Percentiles rank a stretch among this genome's conserved stretches.
These are phyloP conservation scores for Phylloporus arenicola DNA, from an alignment of 768 basidiomycete species.

Conservation along the genomic window DNA sequence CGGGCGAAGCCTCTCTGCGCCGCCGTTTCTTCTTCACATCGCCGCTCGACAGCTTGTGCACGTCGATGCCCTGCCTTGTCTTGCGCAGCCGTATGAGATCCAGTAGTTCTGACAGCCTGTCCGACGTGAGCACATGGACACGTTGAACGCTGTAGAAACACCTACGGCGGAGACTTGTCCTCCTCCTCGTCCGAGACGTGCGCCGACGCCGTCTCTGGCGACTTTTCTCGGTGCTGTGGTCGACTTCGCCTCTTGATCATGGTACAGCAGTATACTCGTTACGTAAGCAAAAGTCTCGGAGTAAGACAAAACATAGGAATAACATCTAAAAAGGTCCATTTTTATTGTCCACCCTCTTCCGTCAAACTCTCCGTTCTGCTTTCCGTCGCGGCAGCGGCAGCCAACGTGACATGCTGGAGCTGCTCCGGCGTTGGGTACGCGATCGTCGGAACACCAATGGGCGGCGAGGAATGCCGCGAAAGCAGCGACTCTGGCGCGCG, in stretches of 20 bases:
- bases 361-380: conserved; percentile 7
- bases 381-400: not conserved
- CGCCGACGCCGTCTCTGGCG: conserved; percentile 29
- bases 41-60: conserved; percentile 77
- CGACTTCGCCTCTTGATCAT: conserved; percentile 76
- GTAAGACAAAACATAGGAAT: not conserved
- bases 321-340: conserved; percentile 5
- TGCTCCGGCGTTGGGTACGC: conserved; percentile 22
- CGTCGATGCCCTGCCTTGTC: conserved; percentile 78
- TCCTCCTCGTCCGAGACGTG: conserved; percentile 14
- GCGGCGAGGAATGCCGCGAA: conserved; percentile 40
- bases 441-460: conserved; percentile 19
- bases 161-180: conserved; percentile 46
- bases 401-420: conserved; percentile 14
- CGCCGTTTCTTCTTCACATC: conserved; percentile 71
- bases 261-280: conserved; percentile 5
- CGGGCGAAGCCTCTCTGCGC: conserved; percentile 38
- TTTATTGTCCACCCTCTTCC: conserved; percentile 14
- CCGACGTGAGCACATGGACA: not conserved
- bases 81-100: conserved; percentile 75
- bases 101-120: conserved; percentile 75
- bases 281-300: conserved; percentile 5
- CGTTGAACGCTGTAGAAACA: conserved; percentile 6
- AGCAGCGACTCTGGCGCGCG: conserved; percentile 60
- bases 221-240: conserved; percentile 56